Evolutionary conservation across 176 grass and related monocot species (phyloP).

Genomic region (Alopecurus myosuroides): DNA sequence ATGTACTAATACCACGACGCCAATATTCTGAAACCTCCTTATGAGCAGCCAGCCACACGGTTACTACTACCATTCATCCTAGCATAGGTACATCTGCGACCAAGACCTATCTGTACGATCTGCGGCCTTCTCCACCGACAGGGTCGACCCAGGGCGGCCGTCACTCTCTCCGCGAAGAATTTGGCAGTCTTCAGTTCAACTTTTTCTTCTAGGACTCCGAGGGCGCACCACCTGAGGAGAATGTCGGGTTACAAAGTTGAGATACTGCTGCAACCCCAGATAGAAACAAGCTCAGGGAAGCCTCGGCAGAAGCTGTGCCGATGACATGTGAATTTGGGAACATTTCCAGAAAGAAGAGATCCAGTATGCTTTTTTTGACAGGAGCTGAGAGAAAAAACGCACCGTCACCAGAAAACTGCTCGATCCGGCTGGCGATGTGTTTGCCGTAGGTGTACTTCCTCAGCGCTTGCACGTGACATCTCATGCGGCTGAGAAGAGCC

Average conservation of each 20-base stretch:
- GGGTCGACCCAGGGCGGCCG: background rate
- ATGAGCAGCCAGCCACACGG: background rate
- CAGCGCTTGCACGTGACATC: constrained; percentile 42
- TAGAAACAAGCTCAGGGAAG: background rate
- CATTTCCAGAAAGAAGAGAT: background rate
- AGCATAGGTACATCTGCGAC: background rate
- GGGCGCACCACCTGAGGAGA: background rate
- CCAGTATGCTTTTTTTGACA: background rate
- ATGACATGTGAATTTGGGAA: background rate
- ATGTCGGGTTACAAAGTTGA: background rate
- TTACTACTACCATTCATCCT: background rate
- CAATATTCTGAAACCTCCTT: background rate
- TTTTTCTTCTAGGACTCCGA: background rate
- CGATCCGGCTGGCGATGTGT: constrained; percentile 59
- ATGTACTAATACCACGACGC: background rate
- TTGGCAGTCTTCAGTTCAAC: background rate
- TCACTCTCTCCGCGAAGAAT: background rate
- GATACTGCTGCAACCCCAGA: background rate
- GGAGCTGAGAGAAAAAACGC: background rate
- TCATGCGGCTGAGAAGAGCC: constrained; percentile 48
- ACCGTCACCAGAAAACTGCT: constrained; percentile 63
- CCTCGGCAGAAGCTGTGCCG: background rate
- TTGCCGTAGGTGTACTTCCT: constrained; percentile 79
- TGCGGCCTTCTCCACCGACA: background rate
- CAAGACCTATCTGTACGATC: constrained; percentile 7